These are phyloP conservation scores for Balansia obtecta DNA, from an alignment of 2,329 filamentous ascomycete species.

Conservation along the genomic window DNA sequence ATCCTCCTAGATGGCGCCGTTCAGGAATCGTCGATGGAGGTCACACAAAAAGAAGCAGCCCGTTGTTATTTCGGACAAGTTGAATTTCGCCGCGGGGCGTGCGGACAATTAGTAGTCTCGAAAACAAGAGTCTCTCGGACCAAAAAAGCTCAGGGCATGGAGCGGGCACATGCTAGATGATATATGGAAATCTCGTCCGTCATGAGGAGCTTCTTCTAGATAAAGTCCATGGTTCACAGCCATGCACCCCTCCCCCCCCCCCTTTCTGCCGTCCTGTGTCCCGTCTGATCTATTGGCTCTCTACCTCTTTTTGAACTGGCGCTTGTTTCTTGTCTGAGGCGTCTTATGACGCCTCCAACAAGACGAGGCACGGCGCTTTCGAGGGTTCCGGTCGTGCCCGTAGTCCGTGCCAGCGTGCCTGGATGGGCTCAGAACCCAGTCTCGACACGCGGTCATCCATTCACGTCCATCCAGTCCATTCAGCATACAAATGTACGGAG, in stretches of 20 bases:
- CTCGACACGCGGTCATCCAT: not conserved
- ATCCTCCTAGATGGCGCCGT: not conserved
- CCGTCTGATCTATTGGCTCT: not conserved
- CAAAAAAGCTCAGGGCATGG: not conserved
- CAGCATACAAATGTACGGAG: no score
- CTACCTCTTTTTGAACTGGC: not conserved
- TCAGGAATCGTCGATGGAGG: not conserved
- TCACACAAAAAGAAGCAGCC: not conserved
- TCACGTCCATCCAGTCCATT: no score
- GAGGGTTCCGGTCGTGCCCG: not conserved
- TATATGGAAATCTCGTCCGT: no score
- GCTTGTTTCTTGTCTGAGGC: constrained; percentile 3
- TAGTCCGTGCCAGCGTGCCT: not conserved
- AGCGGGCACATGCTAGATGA: not conserved
- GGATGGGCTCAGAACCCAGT: not conserved
- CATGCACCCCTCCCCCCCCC: no score
- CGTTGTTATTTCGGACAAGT: not conserved
- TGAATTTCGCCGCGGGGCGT: not conserved
- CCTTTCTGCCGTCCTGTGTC: no score
- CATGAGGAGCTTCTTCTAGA: no score
- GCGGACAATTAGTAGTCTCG: not conserved
- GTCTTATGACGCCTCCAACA: constrained; percentile 5
- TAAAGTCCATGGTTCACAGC: no score
- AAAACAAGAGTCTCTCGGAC: not conserved
- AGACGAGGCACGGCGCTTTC: not conserved